These are phyloP conservation scores for Mucor piriformis DNA, from an alignment of 371 early-diverging fungal species.

Conservation along the genomic window DNA sequence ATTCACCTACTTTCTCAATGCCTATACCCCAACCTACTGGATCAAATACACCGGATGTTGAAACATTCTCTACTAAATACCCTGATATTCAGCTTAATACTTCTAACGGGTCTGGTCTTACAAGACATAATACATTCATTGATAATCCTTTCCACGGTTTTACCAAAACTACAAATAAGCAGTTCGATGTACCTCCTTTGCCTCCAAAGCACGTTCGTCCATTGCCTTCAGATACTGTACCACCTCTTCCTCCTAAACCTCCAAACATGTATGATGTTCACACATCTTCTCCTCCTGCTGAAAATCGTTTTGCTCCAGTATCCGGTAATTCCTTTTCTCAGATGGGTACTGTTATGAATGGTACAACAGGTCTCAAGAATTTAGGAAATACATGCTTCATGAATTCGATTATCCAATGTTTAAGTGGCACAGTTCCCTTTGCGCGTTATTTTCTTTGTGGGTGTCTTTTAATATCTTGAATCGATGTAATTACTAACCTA, in stretches of 20 bases:
- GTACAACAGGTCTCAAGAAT: slow-evolving; percentile 84
- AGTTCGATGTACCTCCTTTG: slow-evolving; percentile 29
- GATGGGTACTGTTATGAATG: slow-evolving; percentile 53
- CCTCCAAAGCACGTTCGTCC: slow-evolving; percentile 18
- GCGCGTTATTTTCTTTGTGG: slow-evolving; percentile 75
- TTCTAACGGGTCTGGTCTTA: slow-evolving; percentile 4
- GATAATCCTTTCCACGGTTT: slow-evolving; percentile 68
- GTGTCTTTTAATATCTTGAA: slow-evolving; percentile 12
- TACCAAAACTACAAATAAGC: slow-evolving; percentile 37
- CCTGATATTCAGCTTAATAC: slow-evolving; percentile 11
- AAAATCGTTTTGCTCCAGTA: slow-evolving; percentile 20
- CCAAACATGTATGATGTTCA: not conserved
- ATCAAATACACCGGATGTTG: not conserved
- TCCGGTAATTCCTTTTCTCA: slow-evolving; percentile 45
- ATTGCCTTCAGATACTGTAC: slow-evolving; percentile 3
- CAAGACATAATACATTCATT: slow-evolving; percentile 55
- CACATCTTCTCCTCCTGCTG: slow-evolving; percentile 8
- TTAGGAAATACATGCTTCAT: slow-evolving; percentile 98
- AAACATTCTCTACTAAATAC: slow-evolving; percentile 12
- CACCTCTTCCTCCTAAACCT: slow-evolving; percentile 15
- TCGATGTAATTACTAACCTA: slow-evolving; percentile 2
- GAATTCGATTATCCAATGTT: slow-evolving; percentile 94
- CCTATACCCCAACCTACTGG: slow-evolving; percentile 11
- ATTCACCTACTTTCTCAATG: slow-evolving; percentile 3
- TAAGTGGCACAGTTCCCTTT: slow-evolving; percentile 85